Conservation (phyloP, 2,329 filamentous ascomycete species). For the Hymenoscyphus scutula region DNA sequence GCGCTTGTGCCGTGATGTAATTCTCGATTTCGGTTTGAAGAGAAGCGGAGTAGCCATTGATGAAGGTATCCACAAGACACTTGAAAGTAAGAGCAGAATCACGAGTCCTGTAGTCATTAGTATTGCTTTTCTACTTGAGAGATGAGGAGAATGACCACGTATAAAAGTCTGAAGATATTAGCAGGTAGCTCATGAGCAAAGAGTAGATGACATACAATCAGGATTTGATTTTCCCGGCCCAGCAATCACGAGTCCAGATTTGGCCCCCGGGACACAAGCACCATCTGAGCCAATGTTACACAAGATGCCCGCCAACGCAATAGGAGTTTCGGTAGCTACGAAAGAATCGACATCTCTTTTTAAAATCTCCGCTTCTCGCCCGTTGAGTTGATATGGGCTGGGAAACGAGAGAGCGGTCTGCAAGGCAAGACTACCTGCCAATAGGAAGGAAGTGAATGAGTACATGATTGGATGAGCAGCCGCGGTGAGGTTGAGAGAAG, state of each 20-base stretch:
- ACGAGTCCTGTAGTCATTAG: conserved; percentile 50
- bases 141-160: conserved; percentile 50
- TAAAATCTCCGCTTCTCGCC: conserved; percentile 39
- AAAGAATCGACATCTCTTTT: conserved; percentile 53
- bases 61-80: conserved; percentile 63
- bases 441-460: conserved; percentile 47
- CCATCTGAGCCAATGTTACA: conserved; percentile 60
- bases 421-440: conserved; percentile 51
- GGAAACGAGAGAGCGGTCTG: conserved; percentile 51
- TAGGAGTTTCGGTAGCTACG: conserved; percentile 50
- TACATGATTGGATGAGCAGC: conserved; percentile 46
- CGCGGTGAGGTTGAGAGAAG: conserved; percentile 24
- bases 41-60: conserved; percentile 47
- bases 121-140: too few species aligned
- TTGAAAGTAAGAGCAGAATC: conserved; percentile 72
- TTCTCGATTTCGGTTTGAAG: conserved; percentile 57
- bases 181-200: not conserved
- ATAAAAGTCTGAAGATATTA: conserved; percentile 59
- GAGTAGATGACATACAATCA: conserved; percentile 47
- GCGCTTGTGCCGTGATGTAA: conserved; percentile 65
- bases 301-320: conserved; percentile 51
- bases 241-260: conserved; percentile 54
- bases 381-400: conserved; percentile 33
- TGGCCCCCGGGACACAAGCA: conserved; percentile 47
- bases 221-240: conserved; percentile 53